Base-by-base conservation (phyloP, 352 stramenopile species). In the Pythium periplocum region DNA sequence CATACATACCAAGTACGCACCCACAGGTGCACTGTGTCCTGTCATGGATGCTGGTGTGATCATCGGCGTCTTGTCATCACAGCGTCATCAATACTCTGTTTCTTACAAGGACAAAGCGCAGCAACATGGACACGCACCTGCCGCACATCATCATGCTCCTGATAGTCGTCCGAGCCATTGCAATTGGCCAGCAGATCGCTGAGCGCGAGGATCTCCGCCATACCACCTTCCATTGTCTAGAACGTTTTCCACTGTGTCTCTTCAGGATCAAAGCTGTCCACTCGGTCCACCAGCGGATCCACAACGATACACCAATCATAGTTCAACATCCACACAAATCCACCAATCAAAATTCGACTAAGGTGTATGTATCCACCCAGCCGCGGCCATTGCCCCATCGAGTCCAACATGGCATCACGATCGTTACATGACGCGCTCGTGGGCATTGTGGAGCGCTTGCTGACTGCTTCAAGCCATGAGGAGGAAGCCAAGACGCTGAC, bases 31-130 rank as follows among this genome's bases (percentile, higher is more conserved):
- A 6, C 61, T 66, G 6, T 30, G 47, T 31, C 63, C 53, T 12
- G 61, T 62, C 39, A 84, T 52, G 4, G 56, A 71, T 43, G 61
- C 65, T 3, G 68, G 68, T 2, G 68, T 77, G 57, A 74, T 53
- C 6, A 37, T 53, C 2, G 45, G 26, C 6, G 54, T 3, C 35
- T 53, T 53, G 17, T 37, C 39, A 49, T 44, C 35, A 34, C 4
- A 4, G 5, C 42, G 8, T 33, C 17, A 38, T 4, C 34, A 39
- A 36, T 26, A 26, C 17, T 26, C 17, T 26, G 17, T 26, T 26
- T 26, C 17, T 26, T 26, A 26, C 17, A 26, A 26, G 17, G 17
- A 26, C 17, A 26, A 26, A 26, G 17, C 17, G 17, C 17, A 26
- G 17, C 17, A 26, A 26, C 17, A 34, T 10, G 7, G n/a, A 26